Evolutionary conservation across 805 yeast genomes (phyloP), one percentile per base, ranked within the genome.

Genomic region (Priceomyces castillae): DNA sequence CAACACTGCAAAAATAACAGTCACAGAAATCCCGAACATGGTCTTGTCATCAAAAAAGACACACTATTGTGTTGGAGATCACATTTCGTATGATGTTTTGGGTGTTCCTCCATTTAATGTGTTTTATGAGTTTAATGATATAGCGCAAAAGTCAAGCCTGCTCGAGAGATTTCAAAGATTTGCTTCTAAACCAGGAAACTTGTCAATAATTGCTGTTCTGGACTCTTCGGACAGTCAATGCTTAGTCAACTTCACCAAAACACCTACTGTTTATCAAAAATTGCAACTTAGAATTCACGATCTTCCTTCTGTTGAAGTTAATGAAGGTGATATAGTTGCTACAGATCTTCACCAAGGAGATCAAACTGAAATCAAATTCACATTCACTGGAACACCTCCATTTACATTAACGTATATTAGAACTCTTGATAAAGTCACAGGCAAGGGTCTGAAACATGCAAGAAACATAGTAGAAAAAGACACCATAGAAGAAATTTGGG

Each of bases 261-360:
- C 52, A 7, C 61, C 68, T 2, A 69, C 57, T 47, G 63, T 46
- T 66, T 58, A 42, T n/a, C 56, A 64, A 18, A 53, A 50, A 0
- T 62, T 69, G 46, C 55, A 54, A 42, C 48, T 64, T 12, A 58
- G 56, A 14, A 67, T 78, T 7, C 69, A 75, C 48, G 78, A 77
- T 30, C 58, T 79, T 12, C 84, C 84, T 1, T 83, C 96, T 0
- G 97, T 92, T 12, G 90, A 84, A 46, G 82, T 92, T 12, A 78
- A 84, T 18, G 86, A 84, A 54, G 96, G 96, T n/a, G 83, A 80
- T 44, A 69, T 78, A 14, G 67, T 82, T 7, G 78, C 83, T 43
- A 90, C 83, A 56, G 92, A 88, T 61, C 86, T 94, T 34, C 95
- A 90, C 56, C 95, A 89, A 59, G 99, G 98, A 37, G 99, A 94